Base-by-base conservation (phyloP, 2,329 filamentous ascomycete genomes). In the Fusarium sp. region DNA sequence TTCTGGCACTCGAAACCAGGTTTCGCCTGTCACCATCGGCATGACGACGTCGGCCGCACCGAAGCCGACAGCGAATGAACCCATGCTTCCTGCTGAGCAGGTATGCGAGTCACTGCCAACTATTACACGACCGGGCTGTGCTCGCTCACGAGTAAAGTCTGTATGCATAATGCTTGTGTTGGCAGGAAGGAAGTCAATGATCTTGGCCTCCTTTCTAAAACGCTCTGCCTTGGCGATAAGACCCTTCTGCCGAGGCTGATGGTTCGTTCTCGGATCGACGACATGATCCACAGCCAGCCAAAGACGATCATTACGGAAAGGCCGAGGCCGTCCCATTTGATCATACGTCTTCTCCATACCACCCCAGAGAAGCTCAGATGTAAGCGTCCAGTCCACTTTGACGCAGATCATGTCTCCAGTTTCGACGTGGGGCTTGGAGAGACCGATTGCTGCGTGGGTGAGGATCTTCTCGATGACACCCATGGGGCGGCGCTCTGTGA, bases 51-150 rank as follows among this genome's bases (percentile, higher is more conserved):
- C 83, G 18, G 82, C 80, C 7, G 78, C 81, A 1, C 83, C 83
- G 2, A 84, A 73, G 0, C 83, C 83, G n/a, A 84, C 81, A 4
- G 81, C 78, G 11, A 85, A 72, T 34, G 76, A 79, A 0, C 80
- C 79, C 26, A 83, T 73, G 2, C 78, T 77, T 1, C 83, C 83
- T 3, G 80, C 76, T 3, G 80, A 83, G 58, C 82, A 84, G 3
- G 83, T 84, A 63, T 85, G 83, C 3, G 81, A 83, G 67, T 85
- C 83, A 19, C 78, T 78, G 0, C 82, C 83, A 18, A 84, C 76
- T 6, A 81, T 72, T 1, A 84, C 67, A 74, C 79, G 79, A 3
- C 83, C 83, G 0, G 83, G 83, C 69, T 84, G 79, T 4, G 81
- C 80, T 43, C 82, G 69, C 62, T 83, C 78, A 10, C 83, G 75